Evolutionary conservation across 2,329 filamentous ascomycete species (phyloP), one percentile per base, ranked within the genome.

Genomic region (Davidsoniella australis): DNA sequence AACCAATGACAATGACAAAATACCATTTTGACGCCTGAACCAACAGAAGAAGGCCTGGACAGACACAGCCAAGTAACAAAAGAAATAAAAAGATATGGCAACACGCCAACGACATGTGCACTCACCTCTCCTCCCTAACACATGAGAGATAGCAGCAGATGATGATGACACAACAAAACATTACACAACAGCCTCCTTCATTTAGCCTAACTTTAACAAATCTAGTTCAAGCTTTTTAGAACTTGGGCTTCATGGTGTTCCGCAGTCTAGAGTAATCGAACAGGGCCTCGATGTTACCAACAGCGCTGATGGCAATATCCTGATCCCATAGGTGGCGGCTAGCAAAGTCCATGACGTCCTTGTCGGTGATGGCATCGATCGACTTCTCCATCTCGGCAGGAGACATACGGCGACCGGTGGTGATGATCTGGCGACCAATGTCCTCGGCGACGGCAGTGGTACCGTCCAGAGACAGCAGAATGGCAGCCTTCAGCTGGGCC

Each of bases 381-480:
- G 82, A 78, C 60, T 85, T 80, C 78, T 98, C 91, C 57, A 98
- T 89, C 75, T 98, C 91, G 66, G 83, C 82, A 53, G 91, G 85
- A 64, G 72, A 80, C 78, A 93, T 82, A 57, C 89, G 82, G 61
- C 88, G 84, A 64, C 91, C 91, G 52, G 91, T 96, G 62, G 88
- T 96, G 71, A 98, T 80, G 68, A 98, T 87, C 72, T 98, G 91
- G 67, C 91, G 85, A 62, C 91, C 91, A 66, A 98, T 94, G 65
- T 98, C 91, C 75, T 98, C 91, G 54, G 91, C 91, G 49, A 95
- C 82, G 59, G 91, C 87, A 45, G 91, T 96, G 63, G 91, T 96
- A 66, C 88, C 93, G 66, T 98, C 91, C 29, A 98, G 85, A 48
- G 87, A 94, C 57, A 98, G 80, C 55, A 98, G 85, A 62, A 98